A percentile compares a stretch with the other conserved stretches of the same genome.
phyloP scores from a whole-genome alignment of 345 rosid genomes.

The Citrus maxima region DNA sequence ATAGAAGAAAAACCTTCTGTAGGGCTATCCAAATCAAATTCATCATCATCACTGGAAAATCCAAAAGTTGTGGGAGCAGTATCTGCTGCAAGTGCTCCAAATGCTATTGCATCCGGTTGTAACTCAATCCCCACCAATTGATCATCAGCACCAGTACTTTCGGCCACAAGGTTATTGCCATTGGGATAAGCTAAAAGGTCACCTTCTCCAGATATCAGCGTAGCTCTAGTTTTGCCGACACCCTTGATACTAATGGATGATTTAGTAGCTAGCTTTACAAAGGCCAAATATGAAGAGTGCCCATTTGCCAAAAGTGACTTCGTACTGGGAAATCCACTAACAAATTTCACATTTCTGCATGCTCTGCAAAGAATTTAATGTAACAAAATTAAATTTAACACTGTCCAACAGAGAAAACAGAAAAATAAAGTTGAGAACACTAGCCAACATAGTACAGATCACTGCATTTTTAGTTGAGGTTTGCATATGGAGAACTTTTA shows the following conservation, averaged over 20 bases:
- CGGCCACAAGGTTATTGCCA: slow-evolving; percentile 24
- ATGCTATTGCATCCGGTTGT: slow-evolving; percentile 32
- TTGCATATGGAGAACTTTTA: not conserved
- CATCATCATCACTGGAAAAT: slow-evolving; percentile 41
- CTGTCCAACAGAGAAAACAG: not conserved
- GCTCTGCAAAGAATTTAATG: slow-evolving; percentile 31
- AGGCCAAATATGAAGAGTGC: slow-evolving; percentile 23
- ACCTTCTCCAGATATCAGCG: slow-evolving; percentile 59
- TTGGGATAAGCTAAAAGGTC: slow-evolving; percentile 46
- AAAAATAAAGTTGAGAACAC: not conserved
- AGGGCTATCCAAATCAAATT: slow-evolving; percentile 62
- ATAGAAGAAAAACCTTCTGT: slow-evolving; percentile 64
- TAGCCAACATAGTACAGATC: not conserved
- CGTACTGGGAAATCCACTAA: slow-evolving; percentile 36
- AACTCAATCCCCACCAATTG: slow-evolving; percentile 28
- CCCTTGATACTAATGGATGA: slow-evolving; percentile 32
- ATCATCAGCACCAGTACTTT: slow-evolving; percentile 26
- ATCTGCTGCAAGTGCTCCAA: slow-evolving; percentile 42
- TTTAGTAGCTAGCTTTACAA: slow-evolving; percentile 22
- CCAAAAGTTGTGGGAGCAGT: slow-evolving; percentile 30
- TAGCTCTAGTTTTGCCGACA: slow-evolving; percentile 41
- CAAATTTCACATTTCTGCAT: slow-evolving; percentile 36
- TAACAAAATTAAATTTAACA: not conserved
- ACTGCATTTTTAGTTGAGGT: not conserved
- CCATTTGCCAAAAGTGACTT: slow-evolving; percentile 27